phyloP scores from a whole-genome alignment of 257 asterid genomes.

The Rauvolfia tetraphylla region DNA sequence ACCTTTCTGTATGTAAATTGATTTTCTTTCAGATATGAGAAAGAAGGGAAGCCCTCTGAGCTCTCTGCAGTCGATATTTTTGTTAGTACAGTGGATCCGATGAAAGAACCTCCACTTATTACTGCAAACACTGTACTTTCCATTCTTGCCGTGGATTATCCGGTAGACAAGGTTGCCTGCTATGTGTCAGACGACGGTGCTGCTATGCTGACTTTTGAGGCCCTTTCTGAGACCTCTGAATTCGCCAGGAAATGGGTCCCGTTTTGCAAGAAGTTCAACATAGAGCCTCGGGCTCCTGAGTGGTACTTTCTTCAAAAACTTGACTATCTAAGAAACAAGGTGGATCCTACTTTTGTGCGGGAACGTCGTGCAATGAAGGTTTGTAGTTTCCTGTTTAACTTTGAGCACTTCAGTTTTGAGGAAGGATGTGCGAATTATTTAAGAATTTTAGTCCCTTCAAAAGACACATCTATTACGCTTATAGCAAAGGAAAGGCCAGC shows the following conservation, averaged over 20 bases:
- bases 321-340: conserved; percentile 86
- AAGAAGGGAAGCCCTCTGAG: conserved; percentile 92
- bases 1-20: conserved; percentile 1
- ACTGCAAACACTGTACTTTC: conserved; percentile 97
- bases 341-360: conserved; percentile 83
- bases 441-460: neutral
- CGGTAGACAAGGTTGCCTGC: conserved; percentile 86
- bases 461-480: neutral
- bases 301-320: conserved; percentile 86
- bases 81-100: conserved; percentile 96
- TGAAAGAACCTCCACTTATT: conserved; percentile 96
- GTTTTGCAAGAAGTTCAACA: conserved; percentile 74
- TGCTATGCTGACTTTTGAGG: conserved; percentile 98
- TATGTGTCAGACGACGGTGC: conserved; percentile 99
- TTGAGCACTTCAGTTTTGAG: neutral
- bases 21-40: conserved; percentile 69
- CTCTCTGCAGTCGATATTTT: conserved; percentile 72
- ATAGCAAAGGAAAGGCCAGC: neutral
- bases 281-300: conserved; percentile 96
- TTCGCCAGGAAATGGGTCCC: conserved; percentile 98
- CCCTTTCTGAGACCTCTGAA: conserved; percentile 94
- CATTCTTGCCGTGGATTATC: conserved; percentile 91
- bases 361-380: conserved; percentile 99
- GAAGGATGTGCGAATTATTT: neutral
- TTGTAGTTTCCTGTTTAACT: neutral